These are phyloP conservation scores for Tricladium varicosporioides DNA, from an alignment of 2,329 filamentous ascomycete genomes.

Conservation along the genomic window DNA sequence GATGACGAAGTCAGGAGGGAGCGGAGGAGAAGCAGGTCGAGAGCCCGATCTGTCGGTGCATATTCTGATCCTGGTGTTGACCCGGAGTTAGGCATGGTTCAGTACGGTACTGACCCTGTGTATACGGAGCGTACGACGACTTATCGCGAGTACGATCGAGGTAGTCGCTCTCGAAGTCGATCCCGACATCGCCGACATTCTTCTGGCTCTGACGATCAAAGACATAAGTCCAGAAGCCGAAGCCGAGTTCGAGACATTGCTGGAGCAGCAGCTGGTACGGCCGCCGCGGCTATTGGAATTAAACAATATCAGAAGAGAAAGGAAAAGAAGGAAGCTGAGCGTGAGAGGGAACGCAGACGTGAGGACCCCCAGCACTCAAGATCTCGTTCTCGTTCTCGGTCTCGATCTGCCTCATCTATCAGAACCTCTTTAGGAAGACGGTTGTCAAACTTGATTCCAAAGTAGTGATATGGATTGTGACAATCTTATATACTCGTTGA, in stretches of 20 bases:
- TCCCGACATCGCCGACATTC: constrained; percentile 22
- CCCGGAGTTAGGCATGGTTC: constrained; percentile 67
- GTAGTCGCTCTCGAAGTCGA: constrained; percentile 23
- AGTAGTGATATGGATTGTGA: constrained; percentile 19
- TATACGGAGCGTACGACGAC: constrained; percentile 37
- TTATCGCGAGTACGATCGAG: constrained; percentile 29
- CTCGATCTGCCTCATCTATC: constrained; percentile 31
- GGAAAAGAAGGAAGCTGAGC: constrained; percentile 38
- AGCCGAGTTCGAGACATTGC: constrained; percentile 56
- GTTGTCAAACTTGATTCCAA: constrained; percentile 33
- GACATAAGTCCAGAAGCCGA: constrained; percentile 34
- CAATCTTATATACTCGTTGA: constrained; percentile 12
- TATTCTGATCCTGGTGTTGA: constrained; percentile 53
- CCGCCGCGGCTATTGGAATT: constrained; percentile 61
- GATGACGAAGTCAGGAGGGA: constrained; percentile 30
- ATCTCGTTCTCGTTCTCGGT: constrained; percentile 31
- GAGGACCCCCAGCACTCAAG: constrained; percentile 34
- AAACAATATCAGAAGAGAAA: constrained; percentile 56
- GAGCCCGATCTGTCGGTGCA: constrained; percentile 49
- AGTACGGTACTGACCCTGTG: constrained; percentile 61
- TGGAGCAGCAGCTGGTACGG: constrained; percentile 52
- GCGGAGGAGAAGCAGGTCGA: constrained; percentile 35
- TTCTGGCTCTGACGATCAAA: constrained; percentile 25
- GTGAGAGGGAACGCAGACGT: constrained; percentile 35
- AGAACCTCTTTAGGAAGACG: constrained; percentile 28